These are phyloP conservation scores for Lachnellula subtilissima DNA, from an alignment of 2,329 filamentous ascomycete species.

Conservation along the genomic window DNA sequence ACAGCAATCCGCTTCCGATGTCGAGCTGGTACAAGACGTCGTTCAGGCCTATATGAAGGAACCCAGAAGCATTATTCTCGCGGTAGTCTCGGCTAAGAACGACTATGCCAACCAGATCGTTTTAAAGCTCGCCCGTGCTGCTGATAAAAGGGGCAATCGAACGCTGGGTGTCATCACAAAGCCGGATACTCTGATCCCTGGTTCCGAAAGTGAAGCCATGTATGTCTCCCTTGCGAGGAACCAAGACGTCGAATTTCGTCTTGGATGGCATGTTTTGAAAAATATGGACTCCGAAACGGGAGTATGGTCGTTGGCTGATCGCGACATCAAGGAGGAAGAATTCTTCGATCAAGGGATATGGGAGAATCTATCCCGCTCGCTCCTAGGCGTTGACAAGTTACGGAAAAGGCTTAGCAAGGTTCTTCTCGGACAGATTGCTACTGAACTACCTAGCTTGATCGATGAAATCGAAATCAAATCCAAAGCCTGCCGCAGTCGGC, in stretches of 20 bases:
- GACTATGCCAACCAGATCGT: background rate
- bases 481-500: conserved; percentile 30
- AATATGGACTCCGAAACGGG: conserved; percentile 36
- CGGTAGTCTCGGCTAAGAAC: conserved; percentile 22
- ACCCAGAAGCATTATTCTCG: conserved; percentile 38
- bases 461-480: conserved; percentile 38
- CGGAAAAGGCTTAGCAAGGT: conserved; percentile 46
- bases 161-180: conserved; percentile 46
- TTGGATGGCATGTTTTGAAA: conserved; percentile 50
- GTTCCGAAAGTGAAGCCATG: conserved; percentile 35
- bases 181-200: conserved; percentile 42
- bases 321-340: conserved; percentile 36
- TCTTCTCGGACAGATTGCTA: conserved; percentile 42
- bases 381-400: conserved; percentile 46
- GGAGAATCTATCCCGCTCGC: conserved; percentile 31
- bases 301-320: conserved; percentile 24
- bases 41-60: conserved; percentile 50
- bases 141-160: conserved; percentile 9
- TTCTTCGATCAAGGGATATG: conserved; percentile 44
- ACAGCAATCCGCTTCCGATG: conserved; percentile 39
- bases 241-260: conserved; percentile 40
- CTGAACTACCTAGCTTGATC: conserved; percentile 43
- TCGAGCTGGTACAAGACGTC: conserved; percentile 41
- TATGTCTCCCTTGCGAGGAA: conserved; percentile 42
- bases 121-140: conserved; percentile 4